These are phyloP conservation scores for Malania oleifera DNA, from an alignment of 164 flowering plant genomes.

Conservation along the genomic window DNA sequence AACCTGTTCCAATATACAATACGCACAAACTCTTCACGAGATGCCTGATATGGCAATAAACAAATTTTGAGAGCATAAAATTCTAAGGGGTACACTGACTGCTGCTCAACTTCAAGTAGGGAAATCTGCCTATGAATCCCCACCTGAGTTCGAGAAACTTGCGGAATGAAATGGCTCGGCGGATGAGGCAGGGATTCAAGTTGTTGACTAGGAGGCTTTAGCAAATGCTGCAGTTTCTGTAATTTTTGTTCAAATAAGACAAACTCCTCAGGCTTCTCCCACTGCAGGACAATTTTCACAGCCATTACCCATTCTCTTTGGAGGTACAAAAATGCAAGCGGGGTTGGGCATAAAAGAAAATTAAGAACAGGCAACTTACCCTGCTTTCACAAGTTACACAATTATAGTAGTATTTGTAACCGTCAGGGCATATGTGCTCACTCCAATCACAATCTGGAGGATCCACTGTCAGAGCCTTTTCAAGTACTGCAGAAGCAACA, in stretches of 20 bases:
- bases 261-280: slow-evolving; percentile 65
- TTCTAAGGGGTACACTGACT: too few species aligned
- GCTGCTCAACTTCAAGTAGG: not conserved
- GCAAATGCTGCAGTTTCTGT: slow-evolving; percentile 16
- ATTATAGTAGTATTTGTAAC: slow-evolving; percentile 50
- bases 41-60: too few species aligned
- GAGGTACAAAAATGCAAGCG: not conserved
- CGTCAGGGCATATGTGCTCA: slow-evolving; percentile 67
- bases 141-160: slow-evolving; percentile 10
- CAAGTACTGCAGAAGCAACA: slow-evolving; percentile 15
- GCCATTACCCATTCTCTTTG: not conserved
- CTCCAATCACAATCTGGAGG: slow-evolving; percentile 63
- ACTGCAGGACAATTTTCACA: slow-evolving; percentile 26
- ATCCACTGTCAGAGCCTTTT: slow-evolving; percentile 12
- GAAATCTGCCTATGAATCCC: slow-evolving; percentile 5
- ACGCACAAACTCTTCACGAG: too few species aligned
- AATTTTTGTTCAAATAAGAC: slow-evolving; percentile 31
- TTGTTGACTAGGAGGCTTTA: slow-evolving; percentile 15
- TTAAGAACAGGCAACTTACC: slow-evolving; percentile 24
- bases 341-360: not conserved
- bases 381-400: slow-evolving; percentile 55
- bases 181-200: slow-evolving; percentile 9
- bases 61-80: too few species aligned
- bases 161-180: slow-evolving; percentile 8
- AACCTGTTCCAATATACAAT: too few species aligned